A percentile compares a stretch with the other conserved stretches of the same genome.
phyloP scores from a whole-genome alignment of 2,329 filamentous ascomycete genomes.

The Gliomastix tumulicola region DNA sequence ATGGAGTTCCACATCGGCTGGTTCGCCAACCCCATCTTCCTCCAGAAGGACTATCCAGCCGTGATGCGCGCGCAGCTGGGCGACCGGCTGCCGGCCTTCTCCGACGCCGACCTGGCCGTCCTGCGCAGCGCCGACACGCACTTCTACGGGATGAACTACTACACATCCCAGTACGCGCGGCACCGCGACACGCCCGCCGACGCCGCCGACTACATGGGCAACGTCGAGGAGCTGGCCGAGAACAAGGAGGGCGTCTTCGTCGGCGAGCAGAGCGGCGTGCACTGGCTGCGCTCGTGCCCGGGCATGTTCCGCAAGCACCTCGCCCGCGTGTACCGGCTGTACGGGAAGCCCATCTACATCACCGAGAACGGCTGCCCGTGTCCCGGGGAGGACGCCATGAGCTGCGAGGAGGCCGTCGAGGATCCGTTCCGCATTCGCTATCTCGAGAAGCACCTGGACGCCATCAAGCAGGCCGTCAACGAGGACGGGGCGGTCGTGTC shows the following conservation, averaged over 20 bases:
- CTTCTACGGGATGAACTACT: slow-evolving; percentile 34
- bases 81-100: slow-evolving; percentile 18
- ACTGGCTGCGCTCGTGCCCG: slow-evolving; percentile 23
- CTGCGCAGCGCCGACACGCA: slow-evolving; percentile 15
- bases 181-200: slow-evolving; percentile 14
- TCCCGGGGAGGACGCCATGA: slow-evolving; percentile 24
- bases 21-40: slow-evolving; percentile 29
- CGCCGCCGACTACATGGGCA: slow-evolving; percentile 22
- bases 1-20: slow-evolving; percentile 31
- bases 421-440: slow-evolving; percentile 27
- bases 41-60: slow-evolving; percentile 22
- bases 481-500: slow-evolving; percentile 9
- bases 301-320: slow-evolving; percentile 19
- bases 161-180: slow-evolving; percentile 26
- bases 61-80: slow-evolving; percentile 26
- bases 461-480: slow-evolving; percentile 19
- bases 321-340: slow-evolving; percentile 13
- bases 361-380: slow-evolving; percentile 27
- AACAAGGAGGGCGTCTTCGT: slow-evolving; percentile 18
- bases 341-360: slow-evolving; percentile 18
- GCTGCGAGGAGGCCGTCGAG: slow-evolving; percentile 21
- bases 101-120: slow-evolving; percentile 14
- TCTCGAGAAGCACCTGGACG: slow-evolving; percentile 27
- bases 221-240: slow-evolving; percentile 20
- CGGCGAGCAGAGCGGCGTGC: slow-evolving; percentile 21